Conservation (phyloP, 805 yeast genomes). For the Danielia reshetovae region DNA sequence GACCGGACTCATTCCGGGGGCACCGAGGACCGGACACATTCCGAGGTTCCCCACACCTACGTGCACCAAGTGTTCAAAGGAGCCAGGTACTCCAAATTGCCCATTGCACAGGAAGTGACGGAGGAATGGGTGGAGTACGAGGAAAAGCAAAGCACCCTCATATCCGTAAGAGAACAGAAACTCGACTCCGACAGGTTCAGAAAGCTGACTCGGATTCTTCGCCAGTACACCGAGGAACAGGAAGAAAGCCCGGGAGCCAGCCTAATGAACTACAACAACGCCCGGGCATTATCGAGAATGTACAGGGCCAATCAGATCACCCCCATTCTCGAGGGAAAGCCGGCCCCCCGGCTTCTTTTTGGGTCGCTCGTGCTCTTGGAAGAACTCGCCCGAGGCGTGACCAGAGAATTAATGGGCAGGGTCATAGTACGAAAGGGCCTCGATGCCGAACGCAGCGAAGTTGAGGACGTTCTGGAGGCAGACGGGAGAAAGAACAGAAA, state of each 20-base stretch:
- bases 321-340: conserved; percentile 3
- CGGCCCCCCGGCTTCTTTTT: conserved; percentile 5
- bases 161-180: conserved; percentile 19
- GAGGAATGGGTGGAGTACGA: conserved; percentile 41
- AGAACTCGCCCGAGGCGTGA: conserved; percentile 14
- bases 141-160: conserved; percentile 30
- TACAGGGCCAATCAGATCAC: conserved; percentile 7
- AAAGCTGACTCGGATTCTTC: background rate
- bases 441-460: background rate
- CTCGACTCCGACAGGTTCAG: background rate
- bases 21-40: conserved; percentile 1
- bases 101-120: conserved; percentile 51
- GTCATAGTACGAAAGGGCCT: conserved; percentile 11
- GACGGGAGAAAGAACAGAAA: background rate
- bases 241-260: background rate
- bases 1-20: background rate
- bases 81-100: conserved; percentile 40
- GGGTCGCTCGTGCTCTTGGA: conserved; percentile 18
- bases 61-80: conserved; percentile 14
- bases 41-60: conserved; percentile 6
- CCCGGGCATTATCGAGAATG: conserved; percentile 2
- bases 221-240: too few relatives aligned
- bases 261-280: conserved; percentile 3
- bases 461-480: background rate
- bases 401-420: conserved; percentile 14